Base-by-base conservation (phyloP, 768 basidiomycete genomes). In the Pleurotus pulmonarius region DNA sequence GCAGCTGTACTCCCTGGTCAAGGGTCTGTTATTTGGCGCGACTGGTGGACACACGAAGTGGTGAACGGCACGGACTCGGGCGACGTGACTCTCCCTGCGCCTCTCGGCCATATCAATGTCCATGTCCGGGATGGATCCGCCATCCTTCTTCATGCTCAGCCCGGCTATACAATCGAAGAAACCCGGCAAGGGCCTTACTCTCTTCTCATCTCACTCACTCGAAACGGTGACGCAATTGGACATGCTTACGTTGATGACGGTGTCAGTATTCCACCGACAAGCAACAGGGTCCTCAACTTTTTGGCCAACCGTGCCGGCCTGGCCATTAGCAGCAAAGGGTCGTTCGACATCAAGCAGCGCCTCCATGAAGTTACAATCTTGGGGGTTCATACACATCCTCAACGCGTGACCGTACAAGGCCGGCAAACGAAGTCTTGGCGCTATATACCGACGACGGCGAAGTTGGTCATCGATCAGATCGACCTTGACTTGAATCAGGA, bases 91-190 rank as follows among this genome's bases (percentile, higher is more conserved):
- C 73, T 90, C 46, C 64, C 71, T n/a, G 86, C 87, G 2, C 88
- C 88, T 3, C 80, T 92, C 2, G 78, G 84, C 15, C 84, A 89
- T 63, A 90, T 92, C 69, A 86, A 86, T 58, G 84, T 90, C 22
- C 88, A 90, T 64, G 68, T 92, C 56, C 82, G 89, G n/a, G 83
- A 85, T 56, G 83, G 84, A 22, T 76, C 86, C 15, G 83, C 83
- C 26, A 66, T 92, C 9, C 77, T 91, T 16, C 66, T 89, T 40
- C 83, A 91, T 64, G 70, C 79, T 8, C 58, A 75, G 52, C 86
- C 89, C 7, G 83, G 69, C 1, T 89, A 90, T 67, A 92, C 88
- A 1, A 78, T 83, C 59, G 76, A 79, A 53, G 87, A 87, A 65
- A 90, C 88, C 0, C 76, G 79, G 3, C 68, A 78, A 43, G 80